Evolutionary conservation across 164 flowering plant species (phyloP).

Genomic region (Vitis riparia): DNA sequence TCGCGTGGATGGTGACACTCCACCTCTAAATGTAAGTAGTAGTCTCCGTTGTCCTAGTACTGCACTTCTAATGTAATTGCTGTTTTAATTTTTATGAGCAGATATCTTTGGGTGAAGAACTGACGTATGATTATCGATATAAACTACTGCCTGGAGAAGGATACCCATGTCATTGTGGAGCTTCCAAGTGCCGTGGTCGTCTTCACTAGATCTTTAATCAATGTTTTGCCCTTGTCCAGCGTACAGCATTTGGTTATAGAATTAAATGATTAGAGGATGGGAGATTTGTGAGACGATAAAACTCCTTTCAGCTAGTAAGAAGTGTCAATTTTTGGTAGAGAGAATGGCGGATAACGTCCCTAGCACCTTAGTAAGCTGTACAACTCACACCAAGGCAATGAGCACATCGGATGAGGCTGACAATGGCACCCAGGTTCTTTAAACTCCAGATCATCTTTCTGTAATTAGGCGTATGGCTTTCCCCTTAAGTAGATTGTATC

Average conservation of each 20-base stretch:
- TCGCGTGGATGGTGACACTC: not conserved
- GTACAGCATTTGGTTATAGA: not conserved
- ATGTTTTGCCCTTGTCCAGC: not conserved
- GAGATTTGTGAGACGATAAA: not conserved
- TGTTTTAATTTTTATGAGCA: conserved; percentile 27
- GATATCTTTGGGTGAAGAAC: conserved; percentile 83
- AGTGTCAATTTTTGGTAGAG: not conserved
- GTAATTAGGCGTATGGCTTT: not conserved
- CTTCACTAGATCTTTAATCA: conserved; percentile 29
- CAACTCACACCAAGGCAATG: not conserved
- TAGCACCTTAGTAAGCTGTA: not conserved
- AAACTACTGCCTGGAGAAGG: conserved; percentile 55
- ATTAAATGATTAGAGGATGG: not conserved
- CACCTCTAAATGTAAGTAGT: not conserved
- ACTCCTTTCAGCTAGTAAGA: not conserved
- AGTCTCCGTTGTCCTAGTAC: too few relatives aligned
- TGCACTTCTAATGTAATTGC: too few relatives aligned
- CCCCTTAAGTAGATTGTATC: not conserved
- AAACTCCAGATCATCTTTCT: not conserved
- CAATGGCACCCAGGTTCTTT: not conserved
- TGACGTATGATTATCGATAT: conserved; percentile 60
- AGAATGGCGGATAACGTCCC: not conserved
- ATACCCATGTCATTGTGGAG: conserved; percentile 63
- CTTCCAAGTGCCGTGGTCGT: conserved; percentile 74
- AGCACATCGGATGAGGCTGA: not conserved